Evolutionary conservation across 257 asterid genomes (phyloP), one percentile per base, ranked within the genome.

Genomic region (Ilex asprella): DNA sequence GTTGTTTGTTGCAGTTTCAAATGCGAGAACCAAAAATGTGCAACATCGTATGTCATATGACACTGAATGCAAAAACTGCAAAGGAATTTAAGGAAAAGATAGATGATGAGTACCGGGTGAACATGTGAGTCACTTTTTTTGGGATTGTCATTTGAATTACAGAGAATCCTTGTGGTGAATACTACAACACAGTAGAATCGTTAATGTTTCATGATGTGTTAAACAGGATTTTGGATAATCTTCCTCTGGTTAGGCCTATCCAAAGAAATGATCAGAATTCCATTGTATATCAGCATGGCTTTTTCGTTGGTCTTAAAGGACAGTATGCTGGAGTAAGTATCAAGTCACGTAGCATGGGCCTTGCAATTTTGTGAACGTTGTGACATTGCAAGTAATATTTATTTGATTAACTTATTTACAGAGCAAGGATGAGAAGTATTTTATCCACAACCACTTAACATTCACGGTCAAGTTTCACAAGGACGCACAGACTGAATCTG

Each of bases 201-300:
- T 65, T 53, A 62, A 59, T 58, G 57, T 56, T n/a, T 32, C 27
- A 21, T 63, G 62, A 66, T 75, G 63, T 65, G 30, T 55, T 65
- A 39, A 31, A 39, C 82, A 84, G 97, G 97, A 89, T 89, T 64
- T 80, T 89, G 81, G 97, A 89, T 75, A 89, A 89, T 75, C 95
- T 89, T 50, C 95, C 97, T 55, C 86, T 89, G 55, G 95, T 89
- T 67, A 74, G 82, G 79, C 97, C 97, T 58, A 82, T 68, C 10
- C 83, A 72, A 56, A 75, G 89, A 73, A 61, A 78, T 53, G 89
- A 83, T 12, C 72, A 62, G 61, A 86, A 76, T n/a, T 58, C 85
- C 64, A 63, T 73, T 67, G 61, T 78, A 43, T 89, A 84, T 73
- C 95, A 89, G 71, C 95, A 86, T 56, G 97, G 97, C 52, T 84